Percentiles rank a stretch among this genome's conserved stretches.
These are phyloP conservation scores for Candida namnaoensis DNA, from an alignment of 805 yeast species.

Conservation along the genomic window DNA sequence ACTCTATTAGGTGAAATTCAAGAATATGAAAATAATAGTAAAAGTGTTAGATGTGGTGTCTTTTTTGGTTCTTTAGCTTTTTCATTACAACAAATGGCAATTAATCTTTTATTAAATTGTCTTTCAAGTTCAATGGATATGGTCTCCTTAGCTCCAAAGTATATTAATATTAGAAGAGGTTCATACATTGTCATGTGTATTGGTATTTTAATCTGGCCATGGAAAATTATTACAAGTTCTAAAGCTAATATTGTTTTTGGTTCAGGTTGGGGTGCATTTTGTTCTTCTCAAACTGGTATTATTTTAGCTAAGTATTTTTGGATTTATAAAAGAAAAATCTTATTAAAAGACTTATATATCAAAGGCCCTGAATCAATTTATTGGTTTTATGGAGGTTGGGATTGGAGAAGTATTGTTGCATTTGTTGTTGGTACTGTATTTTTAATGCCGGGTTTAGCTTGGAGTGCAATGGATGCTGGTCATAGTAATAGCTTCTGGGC, in stretches of 20 bases:
- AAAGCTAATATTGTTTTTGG: conserved; percentile 14
- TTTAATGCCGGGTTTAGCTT: conserved; percentile 17
- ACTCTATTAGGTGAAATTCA: conserved; percentile 10
- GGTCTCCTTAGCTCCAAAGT: conserved; percentile 24
- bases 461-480: conserved; percentile 1
- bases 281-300: conserved; percentile 12
- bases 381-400: conserved; percentile 14
- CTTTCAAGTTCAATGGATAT: conserved; percentile 23
- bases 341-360: conserved; percentile 11
- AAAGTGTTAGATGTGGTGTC: conserved; percentile 21
- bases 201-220: conserved; percentile 30
- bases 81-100: conserved; percentile 20
- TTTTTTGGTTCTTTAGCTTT: conserved; percentile 21
- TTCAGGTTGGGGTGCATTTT: conserved; percentile 15
- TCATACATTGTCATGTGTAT: conserved; percentile 18
- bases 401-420: conserved; percentile 18
- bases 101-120: conserved; percentile 19
- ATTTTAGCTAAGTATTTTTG: conserved; percentile 2
- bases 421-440: conserved; percentile 13
- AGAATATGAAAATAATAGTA: conserved; percentile 11
- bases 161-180: conserved; percentile 24
- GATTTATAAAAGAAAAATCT: conserved; percentile 11
- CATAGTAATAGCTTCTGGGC: conserved; percentile 8
- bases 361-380: conserved; percentile 7
- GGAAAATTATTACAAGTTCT: conserved; percentile 25